These are phyloP conservation scores for Pichia sp. DNA, from an alignment of 1,139 yeast genomes.

Conservation along the genomic window DNA sequence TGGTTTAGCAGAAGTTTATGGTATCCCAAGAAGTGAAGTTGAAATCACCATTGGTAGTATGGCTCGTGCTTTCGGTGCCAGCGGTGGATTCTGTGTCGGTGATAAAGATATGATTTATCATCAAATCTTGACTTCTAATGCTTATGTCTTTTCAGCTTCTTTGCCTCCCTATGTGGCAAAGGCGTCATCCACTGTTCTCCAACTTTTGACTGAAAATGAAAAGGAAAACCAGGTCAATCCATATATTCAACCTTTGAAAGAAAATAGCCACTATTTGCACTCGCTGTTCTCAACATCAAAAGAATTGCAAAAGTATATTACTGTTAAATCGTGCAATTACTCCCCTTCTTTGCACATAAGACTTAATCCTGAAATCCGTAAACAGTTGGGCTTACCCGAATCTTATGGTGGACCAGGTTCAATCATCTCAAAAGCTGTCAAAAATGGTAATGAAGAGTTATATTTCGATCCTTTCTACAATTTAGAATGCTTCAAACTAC, in stretches of 20 bases:
- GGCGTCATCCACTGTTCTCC: constrained; percentile 60
- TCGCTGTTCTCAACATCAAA: constrained; percentile 35
- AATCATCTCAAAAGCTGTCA: constrained; percentile 25
- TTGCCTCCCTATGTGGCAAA: constrained; percentile 88
- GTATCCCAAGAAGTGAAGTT: constrained; percentile 60
- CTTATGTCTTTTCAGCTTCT: constrained; percentile 92
- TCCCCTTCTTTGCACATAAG: constrained; percentile 70
- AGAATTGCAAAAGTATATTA: constrained; percentile 37
- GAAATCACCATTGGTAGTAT: constrained; percentile 86
- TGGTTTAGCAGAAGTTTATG: constrained; percentile 73
- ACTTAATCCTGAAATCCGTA: constrained; percentile 43
- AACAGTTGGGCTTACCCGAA: constrained; percentile 41
- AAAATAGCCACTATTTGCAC: constrained; percentile 35
- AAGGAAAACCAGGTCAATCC: constrained; percentile 23
- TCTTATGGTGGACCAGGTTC: constrained; percentile 43
- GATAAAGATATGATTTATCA: constrained; percentile 79
- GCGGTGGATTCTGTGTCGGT: constrained; percentile 96
- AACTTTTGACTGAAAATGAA: constrained; percentile 36
- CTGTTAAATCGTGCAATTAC: constrained; percentile 51
- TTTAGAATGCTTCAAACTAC: constrained; percentile 58
- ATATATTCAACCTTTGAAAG: constrained; percentile 27
- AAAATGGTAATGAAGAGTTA: constrained; percentile 30
- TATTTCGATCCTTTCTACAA: constrained; percentile 43
- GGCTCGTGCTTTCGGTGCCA: constrained; percentile 78
- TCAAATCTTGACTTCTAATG: constrained; percentile 84